Percentiles rank a stretch among this genome's conserved stretches.
Conservation (phyloP, 805 yeast species). For the Pichia californica region DNA sequence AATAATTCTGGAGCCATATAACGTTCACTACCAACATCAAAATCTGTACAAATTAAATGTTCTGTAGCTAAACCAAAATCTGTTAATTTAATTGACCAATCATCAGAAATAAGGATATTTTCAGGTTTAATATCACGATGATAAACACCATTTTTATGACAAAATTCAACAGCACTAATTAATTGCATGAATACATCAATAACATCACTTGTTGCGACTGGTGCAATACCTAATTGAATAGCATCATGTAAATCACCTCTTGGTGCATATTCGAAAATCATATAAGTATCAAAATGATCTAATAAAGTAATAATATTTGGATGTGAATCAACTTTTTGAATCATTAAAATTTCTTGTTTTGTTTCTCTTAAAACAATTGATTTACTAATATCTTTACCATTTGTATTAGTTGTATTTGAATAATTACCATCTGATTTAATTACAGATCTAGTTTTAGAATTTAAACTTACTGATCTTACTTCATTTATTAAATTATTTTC, state of each 20-base stretch:
- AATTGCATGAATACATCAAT: conserved; percentile 48
- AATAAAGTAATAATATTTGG: conserved; percentile 41
- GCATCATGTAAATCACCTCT: conserved; percentile 86
- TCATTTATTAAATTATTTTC: conserved; percentile 7
- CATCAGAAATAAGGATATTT: conserved; percentile 45
- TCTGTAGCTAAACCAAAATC: conserved; percentile 59
- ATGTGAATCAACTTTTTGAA: conserved; percentile 51
- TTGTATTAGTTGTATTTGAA: conserved; percentile 9
- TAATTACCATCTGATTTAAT: conserved; percentile 8
- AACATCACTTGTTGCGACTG: conserved; percentile 49
- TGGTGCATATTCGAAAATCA: conserved; percentile 71
- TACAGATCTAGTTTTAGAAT: conserved; percentile 13
- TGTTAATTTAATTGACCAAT: conserved; percentile 51
- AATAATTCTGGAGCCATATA: conserved; percentile 94
- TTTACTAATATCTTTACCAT: conserved; percentile 17
- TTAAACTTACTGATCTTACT: conserved; percentile 12
- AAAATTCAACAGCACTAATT: conserved; percentile 43
- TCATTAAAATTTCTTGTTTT: conserved; percentile 60
- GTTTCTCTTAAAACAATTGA: conserved; percentile 50
- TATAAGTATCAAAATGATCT: conserved; percentile 47
- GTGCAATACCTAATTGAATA: conserved; percentile 58
- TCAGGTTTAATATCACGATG: conserved; percentile 57
- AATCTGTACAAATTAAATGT: conserved; percentile 50
- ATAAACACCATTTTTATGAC: conserved; percentile 42
- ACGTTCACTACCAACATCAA: conserved; percentile 84